A percentile compares a stretch with the other conserved stretches of the same genome.
phyloP scores from a whole-genome alignment of 345 rosid genomes.

The Acer yangbiense region DNA sequence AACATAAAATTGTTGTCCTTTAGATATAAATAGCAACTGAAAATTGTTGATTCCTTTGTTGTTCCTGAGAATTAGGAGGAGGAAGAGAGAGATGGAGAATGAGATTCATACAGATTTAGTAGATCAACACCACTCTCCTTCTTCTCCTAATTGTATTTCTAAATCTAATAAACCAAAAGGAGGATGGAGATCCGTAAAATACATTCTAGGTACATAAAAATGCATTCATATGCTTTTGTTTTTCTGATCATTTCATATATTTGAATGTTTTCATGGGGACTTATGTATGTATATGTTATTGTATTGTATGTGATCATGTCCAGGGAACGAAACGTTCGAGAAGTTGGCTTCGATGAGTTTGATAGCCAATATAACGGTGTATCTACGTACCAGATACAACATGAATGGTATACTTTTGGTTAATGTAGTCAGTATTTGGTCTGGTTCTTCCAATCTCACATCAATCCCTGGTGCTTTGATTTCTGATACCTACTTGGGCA shows the following conservation, averaged over 20 bases:
- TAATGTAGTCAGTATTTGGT: constrained; percentile 54
- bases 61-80: constrained; percentile 2
- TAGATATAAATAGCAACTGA: neutral
- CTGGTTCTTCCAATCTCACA: constrained; percentile 54
- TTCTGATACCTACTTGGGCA: constrained; percentile 57
- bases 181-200: constrained; percentile 49
- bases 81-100: neutral
- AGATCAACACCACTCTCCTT: neutral
- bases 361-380: constrained; percentile 51
- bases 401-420: constrained; percentile 55
- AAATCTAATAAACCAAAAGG: constrained; percentile 16
- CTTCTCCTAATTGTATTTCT: neutral
- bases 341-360: constrained; percentile 70
- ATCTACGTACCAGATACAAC: constrained; percentile 51
- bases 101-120: neutral
- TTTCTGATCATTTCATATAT: neutral
- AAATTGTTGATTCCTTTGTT: neutral
- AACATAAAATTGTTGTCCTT: neutral
- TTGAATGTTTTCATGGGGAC: neutral
- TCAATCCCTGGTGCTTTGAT: constrained; percentile 58
- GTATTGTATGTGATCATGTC: neutral
- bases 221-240: neutral
- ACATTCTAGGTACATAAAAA: constrained; percentile 35
- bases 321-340: constrained; percentile 71
- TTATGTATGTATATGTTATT: neutral